Evolutionary conservation across 805 yeast species (phyloP).

Genomic region (Cyberlindnera xylosilytica): DNA sequence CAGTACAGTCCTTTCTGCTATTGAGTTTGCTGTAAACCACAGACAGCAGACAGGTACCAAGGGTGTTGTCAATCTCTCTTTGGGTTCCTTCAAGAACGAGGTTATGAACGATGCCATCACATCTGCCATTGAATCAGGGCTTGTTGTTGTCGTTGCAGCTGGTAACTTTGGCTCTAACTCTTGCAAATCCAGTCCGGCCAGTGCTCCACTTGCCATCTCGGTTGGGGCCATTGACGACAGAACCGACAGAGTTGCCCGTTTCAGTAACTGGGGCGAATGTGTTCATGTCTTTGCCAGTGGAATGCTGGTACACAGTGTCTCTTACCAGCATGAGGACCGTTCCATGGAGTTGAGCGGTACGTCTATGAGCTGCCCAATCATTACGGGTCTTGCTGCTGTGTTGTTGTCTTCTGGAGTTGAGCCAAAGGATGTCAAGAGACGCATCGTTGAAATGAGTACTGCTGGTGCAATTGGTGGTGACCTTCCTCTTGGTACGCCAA

Average conservation of each 20-base stretch:
- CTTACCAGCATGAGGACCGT: constrained; percentile 27
- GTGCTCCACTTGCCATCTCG: constrained; percentile 65
- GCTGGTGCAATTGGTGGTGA: constrained; percentile 42
- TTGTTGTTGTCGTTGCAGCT: constrained; percentile 77
- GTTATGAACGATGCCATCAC: constrained; percentile 72
- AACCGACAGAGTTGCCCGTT: constrained; percentile 65
- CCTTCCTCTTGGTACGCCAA: constrained; percentile 58
- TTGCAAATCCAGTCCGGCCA: constrained; percentile 83
- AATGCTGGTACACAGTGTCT: constrained; percentile 56
- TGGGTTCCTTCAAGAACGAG: constrained; percentile 69
- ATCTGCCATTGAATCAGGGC: constrained; percentile 71
- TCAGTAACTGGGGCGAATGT: constrained; percentile 93
- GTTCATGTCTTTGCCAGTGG: constrained; percentile 88
- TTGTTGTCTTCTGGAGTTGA: constrained; percentile 50
- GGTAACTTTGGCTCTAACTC: constrained; percentile 82
- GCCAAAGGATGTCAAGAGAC: constrained; percentile 38
- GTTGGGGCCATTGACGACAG: constrained; percentile 88
- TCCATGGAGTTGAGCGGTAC: constrained; percentile 58
- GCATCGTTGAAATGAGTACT: constrained; percentile 45
- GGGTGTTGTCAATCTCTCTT: constrained; percentile 75
- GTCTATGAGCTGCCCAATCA: constrained; percentile 77
- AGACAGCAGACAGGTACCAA: constrained; percentile 33
- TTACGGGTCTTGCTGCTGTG: constrained; percentile 62
- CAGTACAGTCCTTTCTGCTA: constrained; percentile 59
- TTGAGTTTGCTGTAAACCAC: constrained; percentile 68